A percentile compares a stretch with the other conserved stretches of the same genome.
Evolutionary conservation across 2,329 filamentous ascomycete species (phyloP).

Genomic region (Rutstroemia sp.): DNA sequence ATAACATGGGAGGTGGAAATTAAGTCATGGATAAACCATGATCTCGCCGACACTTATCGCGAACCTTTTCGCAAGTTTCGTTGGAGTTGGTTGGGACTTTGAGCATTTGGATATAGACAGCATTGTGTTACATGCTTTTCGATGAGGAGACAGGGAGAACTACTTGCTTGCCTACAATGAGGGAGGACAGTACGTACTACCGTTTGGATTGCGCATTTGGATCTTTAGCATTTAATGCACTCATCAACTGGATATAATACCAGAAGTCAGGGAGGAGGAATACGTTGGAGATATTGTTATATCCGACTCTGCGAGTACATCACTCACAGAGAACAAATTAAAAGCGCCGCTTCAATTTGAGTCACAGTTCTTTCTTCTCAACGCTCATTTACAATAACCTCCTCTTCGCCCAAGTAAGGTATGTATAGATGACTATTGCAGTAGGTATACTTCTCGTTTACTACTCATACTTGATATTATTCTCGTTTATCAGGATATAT

Average conservation of each 20-base stretch:
- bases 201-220: not conserved
- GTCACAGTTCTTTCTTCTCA: no score
- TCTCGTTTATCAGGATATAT: no score
- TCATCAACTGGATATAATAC: not conserved
- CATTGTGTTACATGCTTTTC: conserved; percentile 16
- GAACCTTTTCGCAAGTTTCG: conserved; percentile 8
- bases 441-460: no score
- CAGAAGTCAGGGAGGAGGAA: not conserved
- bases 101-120: conserved; percentile 23
- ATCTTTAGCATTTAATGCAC: no score
- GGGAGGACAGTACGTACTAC: not conserved
- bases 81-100: conserved; percentile 21
- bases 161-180: not conserved
- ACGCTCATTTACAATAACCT: no score
- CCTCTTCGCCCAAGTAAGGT: no score
- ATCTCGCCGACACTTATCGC: no score
- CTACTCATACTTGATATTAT: no score
- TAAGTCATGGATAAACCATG: not conserved
- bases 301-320: not conserved
- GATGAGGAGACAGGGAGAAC: not conserved
- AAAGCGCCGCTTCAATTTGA: no score
- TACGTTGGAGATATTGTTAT: not conserved
- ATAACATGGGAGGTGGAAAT: conserved; percentile 34
- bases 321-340: no score
- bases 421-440: no score